A percentile compares a stretch with the other conserved stretches of the same genome.
These are phyloP conservation scores for Aristolochia californica DNA, from an alignment of 164 flowering plant species.

Conservation along the genomic window DNA sequence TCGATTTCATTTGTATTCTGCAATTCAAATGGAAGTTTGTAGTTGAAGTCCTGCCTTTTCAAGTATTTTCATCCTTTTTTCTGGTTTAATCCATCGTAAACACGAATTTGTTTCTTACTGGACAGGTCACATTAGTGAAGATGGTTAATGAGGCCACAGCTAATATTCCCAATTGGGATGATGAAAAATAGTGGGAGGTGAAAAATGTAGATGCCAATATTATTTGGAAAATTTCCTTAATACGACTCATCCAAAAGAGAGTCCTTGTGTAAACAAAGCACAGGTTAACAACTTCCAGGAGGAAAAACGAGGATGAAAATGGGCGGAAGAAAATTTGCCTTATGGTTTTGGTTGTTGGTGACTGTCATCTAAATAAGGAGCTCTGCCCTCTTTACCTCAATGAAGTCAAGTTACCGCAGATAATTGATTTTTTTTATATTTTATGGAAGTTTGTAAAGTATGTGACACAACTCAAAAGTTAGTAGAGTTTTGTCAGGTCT, in stretches of 20 bases:
- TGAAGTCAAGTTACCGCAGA: too few species aligned
- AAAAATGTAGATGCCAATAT: background rate
- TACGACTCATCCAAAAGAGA: background rate
- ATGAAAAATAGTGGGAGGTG: background rate
- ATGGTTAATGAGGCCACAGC: constrained; percentile 45
- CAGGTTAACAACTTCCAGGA: background rate
- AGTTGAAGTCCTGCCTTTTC: too few species aligned
- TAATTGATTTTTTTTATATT: too few species aligned
- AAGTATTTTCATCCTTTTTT: too few species aligned
- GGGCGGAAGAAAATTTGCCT: background rate
- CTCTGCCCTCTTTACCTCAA: background rate
- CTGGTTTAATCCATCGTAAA: background rate
- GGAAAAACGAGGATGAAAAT: background rate
- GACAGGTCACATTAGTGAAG: constrained; percentile 36
- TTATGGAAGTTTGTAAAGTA: too few species aligned
- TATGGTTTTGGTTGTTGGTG: background rate
- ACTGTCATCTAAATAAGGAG: background rate
- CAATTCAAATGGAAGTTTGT: too few species aligned
- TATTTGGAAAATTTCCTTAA: background rate
- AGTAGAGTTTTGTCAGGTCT: too few species aligned
- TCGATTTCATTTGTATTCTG: background rate
- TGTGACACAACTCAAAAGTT: too few species aligned
- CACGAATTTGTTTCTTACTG: background rate
- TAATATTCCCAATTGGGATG: constrained; percentile 33
- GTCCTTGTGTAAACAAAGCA: too few species aligned